Base-by-base conservation (phyloP, 2,329 filamentous ascomycete genomes). In the Sclerotinia borealis region DNA sequence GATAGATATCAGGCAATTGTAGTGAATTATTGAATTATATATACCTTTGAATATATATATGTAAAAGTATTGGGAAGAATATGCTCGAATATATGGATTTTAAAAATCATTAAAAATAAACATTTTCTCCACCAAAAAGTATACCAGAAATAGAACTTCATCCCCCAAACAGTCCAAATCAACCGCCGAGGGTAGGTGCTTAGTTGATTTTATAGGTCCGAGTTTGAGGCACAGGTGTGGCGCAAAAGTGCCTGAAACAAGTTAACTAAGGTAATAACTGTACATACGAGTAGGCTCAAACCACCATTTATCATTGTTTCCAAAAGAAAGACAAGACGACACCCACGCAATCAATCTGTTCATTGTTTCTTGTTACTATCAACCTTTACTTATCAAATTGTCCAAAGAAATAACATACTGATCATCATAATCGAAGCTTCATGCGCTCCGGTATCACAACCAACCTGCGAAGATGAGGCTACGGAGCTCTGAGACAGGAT, bases 381-480 rank as follows among this genome's bases (percentile, higher is more conserved):
- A 56, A 29, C 9, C 31, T n/a, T 36, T 47, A n/a, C n/a, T 17
- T 17, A 25, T 49, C 34, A 4, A 34, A 17, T 36, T 36, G 22
- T n/a, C 27, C 43, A 49, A 15, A 39, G 47, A 50, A 60, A 43
- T 4, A 29, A 7, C 34, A 50, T 25, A 50, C 31, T 31, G 68
- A 66, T 70, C 67, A 68, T 47, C 64, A 56, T 62, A 56, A 37
- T 48, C 63, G 61, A 65, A 69, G 36, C 68, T 75, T 74, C 65
- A 75, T 75, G 73, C 68, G 68, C 70, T 66, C 62, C 66, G 63
- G 64, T 48, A 62, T 50, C 59, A 65, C 34, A 45, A 29, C 49
- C 62, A 67, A 64, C 64, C 64, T 64, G 68, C 69, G 67, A 74
- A 67, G 65, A 75, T 75, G 73, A 75, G 71, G 73, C 67, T 74